Evolutionary conservation across 345 rosid species (phyloP), one percentile per base, ranked within the genome.

Genomic region (Hypericum androsaemum): DNA sequence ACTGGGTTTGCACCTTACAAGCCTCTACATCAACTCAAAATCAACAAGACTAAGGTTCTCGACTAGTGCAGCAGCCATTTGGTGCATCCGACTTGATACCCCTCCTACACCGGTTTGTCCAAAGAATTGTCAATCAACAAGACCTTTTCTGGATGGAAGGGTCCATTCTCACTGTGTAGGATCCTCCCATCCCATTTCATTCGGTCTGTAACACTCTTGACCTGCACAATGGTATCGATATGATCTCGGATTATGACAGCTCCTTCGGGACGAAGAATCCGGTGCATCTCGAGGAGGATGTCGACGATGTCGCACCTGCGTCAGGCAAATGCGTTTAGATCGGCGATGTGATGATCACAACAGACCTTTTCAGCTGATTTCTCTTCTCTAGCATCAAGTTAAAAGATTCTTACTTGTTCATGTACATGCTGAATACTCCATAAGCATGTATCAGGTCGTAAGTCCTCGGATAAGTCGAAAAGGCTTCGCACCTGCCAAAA

Each of bases 381-480:
- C n/a, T n/a, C n/a, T n/a, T n/a, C n/a, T n/a, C n/a, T n/a, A n/a
- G n/a, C n/a, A 22, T 22, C 32, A 22, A 22, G 32, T 8, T 2
- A 47, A 17, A 7, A 11, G 52, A 22, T 13, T 12, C 50, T 48
- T 42, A 59, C 70, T 54, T 54, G 52, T 59, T 14, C 15, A 32
- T 41, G 14, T 65, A 65, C 55, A 65, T 47, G 56, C 64, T 59
- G 64, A 65, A 65, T 35, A 65, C 46, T 5, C 64, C 60, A 37
- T 54, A 0, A 0, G 90, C 82, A 57, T 77, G 86, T 15, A 80
- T 65, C 61, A 82, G 43, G 61, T 80, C 88, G 44, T 82, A 80
- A 0, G 82, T 77, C 47, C 81, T 76, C 42, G 82, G 89, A 38
- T 80, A 78, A 7, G 85, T 80, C 6, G 82, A 77, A 67, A 86